Conservation (phyloP, 2,329 filamentous ascomycete species). For the Bipolaris zeicola region DNA sequence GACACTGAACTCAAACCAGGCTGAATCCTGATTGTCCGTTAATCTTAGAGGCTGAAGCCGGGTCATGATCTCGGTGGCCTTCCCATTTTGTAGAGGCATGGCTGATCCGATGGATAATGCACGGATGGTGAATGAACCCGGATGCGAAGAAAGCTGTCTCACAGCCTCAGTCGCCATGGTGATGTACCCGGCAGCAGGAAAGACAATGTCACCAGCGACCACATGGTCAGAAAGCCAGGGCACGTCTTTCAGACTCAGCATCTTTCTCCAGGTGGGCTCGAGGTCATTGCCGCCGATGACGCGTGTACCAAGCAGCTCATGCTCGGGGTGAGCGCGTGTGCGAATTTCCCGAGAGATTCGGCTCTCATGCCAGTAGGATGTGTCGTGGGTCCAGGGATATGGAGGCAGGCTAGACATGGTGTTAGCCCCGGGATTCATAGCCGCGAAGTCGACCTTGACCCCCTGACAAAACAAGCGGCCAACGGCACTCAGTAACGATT, state of each 20-base stretch:
- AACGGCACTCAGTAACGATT: too few species aligned
- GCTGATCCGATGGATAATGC: too few species aligned
- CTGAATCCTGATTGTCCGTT: too few species aligned
- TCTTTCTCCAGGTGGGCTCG: constrained; percentile 16
- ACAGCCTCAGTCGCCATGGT: constrained; percentile 48
- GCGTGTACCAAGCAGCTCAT: constrained; percentile 19
- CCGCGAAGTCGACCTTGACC: too few species aligned
- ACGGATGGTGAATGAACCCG: too few species aligned
- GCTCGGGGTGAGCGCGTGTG: constrained; percentile 1
- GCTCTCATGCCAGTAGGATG: constrained; percentile 25
- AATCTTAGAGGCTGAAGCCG: not conserved
- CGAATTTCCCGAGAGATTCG: constrained; percentile 11
- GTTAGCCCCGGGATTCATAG: not conserved
- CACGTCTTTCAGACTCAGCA: constrained; percentile 25
- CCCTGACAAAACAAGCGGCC: too few species aligned
- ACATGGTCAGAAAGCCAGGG: constrained; percentile 56
- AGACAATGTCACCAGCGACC: constrained; percentile 48
- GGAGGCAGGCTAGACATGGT: not conserved
- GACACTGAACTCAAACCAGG: constrained; percentile 17
- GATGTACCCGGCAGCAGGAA: constrained; percentile 53
- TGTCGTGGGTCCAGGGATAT: constrained; percentile 19
- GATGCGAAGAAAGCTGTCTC: not conserved
- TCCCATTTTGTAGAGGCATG: constrained; percentile 1
- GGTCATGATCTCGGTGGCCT: too few species aligned
- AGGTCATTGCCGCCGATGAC: constrained; percentile 1